These are phyloP conservation scores for Pachysandra terminalis DNA, from an alignment of 164 flowering plant species.

Conservation along the genomic window DNA sequence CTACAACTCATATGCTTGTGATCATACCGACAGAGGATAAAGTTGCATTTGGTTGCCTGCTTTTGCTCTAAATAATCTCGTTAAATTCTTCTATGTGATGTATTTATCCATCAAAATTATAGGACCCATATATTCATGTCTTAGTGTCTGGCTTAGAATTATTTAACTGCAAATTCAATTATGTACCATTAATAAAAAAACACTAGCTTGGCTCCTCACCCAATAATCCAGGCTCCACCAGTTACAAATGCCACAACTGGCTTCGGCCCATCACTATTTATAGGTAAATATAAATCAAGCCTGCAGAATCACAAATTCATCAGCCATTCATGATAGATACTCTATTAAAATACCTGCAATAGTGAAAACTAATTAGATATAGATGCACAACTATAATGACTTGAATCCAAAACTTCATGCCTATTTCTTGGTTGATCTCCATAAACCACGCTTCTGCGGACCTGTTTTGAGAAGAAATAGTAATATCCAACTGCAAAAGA, in stretches of 20 bases:
- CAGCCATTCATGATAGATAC: not conserved
- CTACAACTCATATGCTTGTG: not conserved
- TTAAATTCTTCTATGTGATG: not conserved
- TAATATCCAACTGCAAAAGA: constrained; percentile 69
- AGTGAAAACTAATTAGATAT: not conserved
- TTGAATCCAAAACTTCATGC: constrained; percentile 20
- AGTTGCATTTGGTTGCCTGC: not conserved
- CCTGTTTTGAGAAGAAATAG: constrained; percentile 77
- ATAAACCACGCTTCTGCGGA: constrained; percentile 70
- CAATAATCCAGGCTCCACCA: constrained; percentile 99
- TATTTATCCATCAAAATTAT: not conserved
- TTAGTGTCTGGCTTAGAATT: not conserved
- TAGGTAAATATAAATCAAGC: constrained; percentile 84
- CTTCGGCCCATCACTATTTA: constrained; percentile 46
- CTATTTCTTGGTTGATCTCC: constrained; percentile 93
- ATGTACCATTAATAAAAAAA: not conserved
- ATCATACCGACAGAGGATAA: not conserved
- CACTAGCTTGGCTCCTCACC: constrained; percentile 45
- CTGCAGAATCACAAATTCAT: constrained; percentile 36
- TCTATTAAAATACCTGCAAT: too few species aligned
- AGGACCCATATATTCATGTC: not conserved
- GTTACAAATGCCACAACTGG: constrained; percentile 96
- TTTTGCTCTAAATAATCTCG: not conserved
- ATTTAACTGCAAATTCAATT: not conserved
- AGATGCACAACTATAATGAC: not conserved